These are phyloP conservation scores for Herpotrichia juniperi DNA, from an alignment of 2,329 filamentous ascomycete genomes.

Conservation along the genomic window DNA sequence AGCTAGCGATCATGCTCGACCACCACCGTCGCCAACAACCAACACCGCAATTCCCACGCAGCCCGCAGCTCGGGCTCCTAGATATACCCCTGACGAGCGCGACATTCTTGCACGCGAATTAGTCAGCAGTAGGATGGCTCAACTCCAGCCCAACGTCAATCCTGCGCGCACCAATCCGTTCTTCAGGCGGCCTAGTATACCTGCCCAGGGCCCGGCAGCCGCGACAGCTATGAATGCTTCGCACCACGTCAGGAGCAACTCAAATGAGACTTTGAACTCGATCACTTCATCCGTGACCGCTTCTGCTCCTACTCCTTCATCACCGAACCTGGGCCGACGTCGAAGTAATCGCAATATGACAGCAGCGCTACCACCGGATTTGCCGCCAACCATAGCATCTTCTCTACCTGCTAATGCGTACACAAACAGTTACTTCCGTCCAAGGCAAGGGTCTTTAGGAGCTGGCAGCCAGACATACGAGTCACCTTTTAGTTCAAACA, in stretches of 20 bases:
- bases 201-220: conserved; percentile 6
- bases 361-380: conserved; percentile 26
- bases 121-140: conserved; percentile 41
- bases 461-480: conserved; percentile 29
- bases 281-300: conserved; percentile 35
- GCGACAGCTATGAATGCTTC: conserved; percentile 12
- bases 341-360: conserved; percentile 44
- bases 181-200: conserved; percentile 34
- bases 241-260: conserved; percentile 38
- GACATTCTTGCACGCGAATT: conserved; percentile 42
- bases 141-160: conserved; percentile 31
- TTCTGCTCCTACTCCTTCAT: conserved; percentile 28
- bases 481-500: conserved; percentile 30
- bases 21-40: conserved; percentile 34
- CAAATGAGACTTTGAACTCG: conserved; percentile 40
- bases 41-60: conserved; percentile 20
- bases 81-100: conserved; percentile 42
- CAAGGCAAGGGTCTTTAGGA: conserved; percentile 30
- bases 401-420: conserved; percentile 31
- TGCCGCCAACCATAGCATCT: conserved; percentile 30
- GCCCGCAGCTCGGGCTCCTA: conserved; percentile 27
- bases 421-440: conserved; percentile 35
- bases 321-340: conserved; percentile 37
- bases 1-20: conserved; percentile 37
- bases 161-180: conserved; percentile 46